phyloP scores from a whole-genome alignment of 441 rosid genomes.

The Pelargonium australe region DNA sequence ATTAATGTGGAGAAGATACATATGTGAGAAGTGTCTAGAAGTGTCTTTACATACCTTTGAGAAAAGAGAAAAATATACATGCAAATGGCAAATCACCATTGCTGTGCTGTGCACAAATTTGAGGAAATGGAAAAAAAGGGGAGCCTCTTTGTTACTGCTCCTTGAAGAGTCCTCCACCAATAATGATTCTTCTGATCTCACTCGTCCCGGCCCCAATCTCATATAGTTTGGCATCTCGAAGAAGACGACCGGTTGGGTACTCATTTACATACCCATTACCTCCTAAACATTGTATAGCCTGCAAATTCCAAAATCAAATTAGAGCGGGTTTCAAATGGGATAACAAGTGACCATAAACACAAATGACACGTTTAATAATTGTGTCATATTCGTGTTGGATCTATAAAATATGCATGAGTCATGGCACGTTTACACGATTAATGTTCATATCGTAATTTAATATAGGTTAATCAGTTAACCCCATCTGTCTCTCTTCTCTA shows the following conservation, averaged over 20 bases:
- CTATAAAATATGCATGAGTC: too few species aligned
- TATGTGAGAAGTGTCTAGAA: not conserved
- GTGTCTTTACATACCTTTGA: not conserved
- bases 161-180: slow-evolving; percentile 85
- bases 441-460: too few species aligned
- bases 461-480: too few species aligned
- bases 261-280: slow-evolving; percentile 92
- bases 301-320: slow-evolving; percentile 8
- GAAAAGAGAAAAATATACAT: not conserved
- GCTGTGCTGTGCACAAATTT: not conserved
- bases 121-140: not conserved
- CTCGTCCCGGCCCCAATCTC: slow-evolving; percentile 90
- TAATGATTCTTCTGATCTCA: slow-evolving; percentile 36
- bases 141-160: slow-evolving; percentile 29
- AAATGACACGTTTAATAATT: too few species aligned
- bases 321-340: too few species aligned
- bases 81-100: not conserved
- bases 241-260: slow-evolving; percentile 78
- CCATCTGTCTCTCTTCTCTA: too few species aligned
- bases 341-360: too few species aligned
- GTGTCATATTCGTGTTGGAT: too few species aligned
- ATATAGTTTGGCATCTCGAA: slow-evolving; percentile 88
- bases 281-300: slow-evolving; percentile 96
- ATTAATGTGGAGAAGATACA: not conserved
- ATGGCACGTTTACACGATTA: too few species aligned